Evolutionary conservation across 2,329 filamentous ascomycete genomes (phyloP).

Genomic region (Sporothrix inflata): DNA sequence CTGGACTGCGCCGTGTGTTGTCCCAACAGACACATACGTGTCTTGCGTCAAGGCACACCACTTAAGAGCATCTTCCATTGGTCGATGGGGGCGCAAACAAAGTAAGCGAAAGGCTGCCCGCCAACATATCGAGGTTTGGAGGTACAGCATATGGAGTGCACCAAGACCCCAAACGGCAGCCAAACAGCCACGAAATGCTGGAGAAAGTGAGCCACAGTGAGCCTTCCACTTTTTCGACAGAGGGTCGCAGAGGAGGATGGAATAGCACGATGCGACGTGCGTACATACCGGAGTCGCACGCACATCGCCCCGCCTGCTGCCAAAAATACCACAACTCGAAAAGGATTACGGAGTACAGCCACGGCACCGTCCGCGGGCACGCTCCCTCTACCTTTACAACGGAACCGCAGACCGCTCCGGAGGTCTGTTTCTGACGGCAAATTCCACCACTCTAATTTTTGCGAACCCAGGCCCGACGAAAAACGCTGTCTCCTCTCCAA

Average conservation of each 20-base stretch:
- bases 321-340: conserved; percentile 7
- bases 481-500: neutral
- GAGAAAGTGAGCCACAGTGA: neutral
- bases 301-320: conserved; percentile 5
- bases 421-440: neutral
- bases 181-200: neutral
- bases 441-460: neutral
- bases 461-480: neutral
- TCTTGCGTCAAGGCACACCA: conserved; percentile 4
- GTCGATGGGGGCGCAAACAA: conserved; percentile 19
- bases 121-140: neutral
- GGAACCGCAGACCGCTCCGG: neutral
- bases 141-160: neutral
- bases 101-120: neutral
- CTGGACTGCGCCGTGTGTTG: neutral
- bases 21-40: conserved; percentile 16
- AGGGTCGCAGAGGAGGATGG: neutral
- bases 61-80: conserved; percentile 5
- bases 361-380: neutral
- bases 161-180: neutral
- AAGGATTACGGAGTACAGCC: neutral
- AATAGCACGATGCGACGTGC: neutral
- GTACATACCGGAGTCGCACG: neutral
- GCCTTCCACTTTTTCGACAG: neutral
- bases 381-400: neutral